Evolutionary conservation across 179 eudicot species (phyloP).

Genomic region (Spinacia oleracea): DNA sequence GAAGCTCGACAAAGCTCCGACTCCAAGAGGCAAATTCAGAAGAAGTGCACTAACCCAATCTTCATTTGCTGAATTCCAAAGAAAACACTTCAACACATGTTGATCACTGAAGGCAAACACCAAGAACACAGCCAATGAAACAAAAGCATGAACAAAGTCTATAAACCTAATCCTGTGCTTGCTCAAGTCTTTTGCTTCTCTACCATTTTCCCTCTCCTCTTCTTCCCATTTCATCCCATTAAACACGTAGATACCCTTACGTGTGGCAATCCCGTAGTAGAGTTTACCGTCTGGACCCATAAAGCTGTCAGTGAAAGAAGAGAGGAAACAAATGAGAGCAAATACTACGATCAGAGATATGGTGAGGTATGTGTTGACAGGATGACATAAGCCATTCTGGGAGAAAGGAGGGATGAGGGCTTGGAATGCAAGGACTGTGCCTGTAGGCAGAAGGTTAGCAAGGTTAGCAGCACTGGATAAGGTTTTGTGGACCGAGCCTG

Average conservation of each 20-base stretch:
- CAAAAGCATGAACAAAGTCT: conserved; percentile 60
- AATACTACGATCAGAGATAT: conserved; percentile 34
- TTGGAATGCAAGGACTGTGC: conserved; percentile 56
- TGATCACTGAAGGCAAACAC: conserved; percentile 47
- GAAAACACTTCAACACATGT: conserved; percentile 49
- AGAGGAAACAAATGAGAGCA: conserved; percentile 47
- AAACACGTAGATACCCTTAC: conserved; percentile 52
- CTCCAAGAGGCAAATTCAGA: conserved; percentile 63
- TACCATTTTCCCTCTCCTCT: conserved; percentile 8
- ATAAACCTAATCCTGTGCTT: conserved; percentile 40
- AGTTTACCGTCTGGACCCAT: conserved; percentile 40
- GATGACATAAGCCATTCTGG: conserved; percentile 44
- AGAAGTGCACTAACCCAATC: conserved; percentile 36
- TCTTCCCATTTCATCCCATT: conserved; percentile 31
- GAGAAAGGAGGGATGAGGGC: conserved; percentile 57
- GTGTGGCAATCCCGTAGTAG: conserved; percentile 60
- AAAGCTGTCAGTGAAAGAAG: conserved; percentile 67
- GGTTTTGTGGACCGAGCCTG: conserved; percentile 41
- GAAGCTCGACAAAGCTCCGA: conserved; percentile 59
- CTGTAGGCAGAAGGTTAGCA: conserved; percentile 63
- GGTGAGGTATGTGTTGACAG: conserved; percentile 42
- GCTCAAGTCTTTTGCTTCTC: conserved; percentile 19
- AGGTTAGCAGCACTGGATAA: conserved; percentile 54
- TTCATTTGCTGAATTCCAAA: conserved; percentile 28
- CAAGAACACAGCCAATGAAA: conserved; percentile 61